These are phyloP conservation scores for Apiospora aurea DNA, from an alignment of 2,329 filamentous ascomycete species.

Conservation along the genomic window DNA sequence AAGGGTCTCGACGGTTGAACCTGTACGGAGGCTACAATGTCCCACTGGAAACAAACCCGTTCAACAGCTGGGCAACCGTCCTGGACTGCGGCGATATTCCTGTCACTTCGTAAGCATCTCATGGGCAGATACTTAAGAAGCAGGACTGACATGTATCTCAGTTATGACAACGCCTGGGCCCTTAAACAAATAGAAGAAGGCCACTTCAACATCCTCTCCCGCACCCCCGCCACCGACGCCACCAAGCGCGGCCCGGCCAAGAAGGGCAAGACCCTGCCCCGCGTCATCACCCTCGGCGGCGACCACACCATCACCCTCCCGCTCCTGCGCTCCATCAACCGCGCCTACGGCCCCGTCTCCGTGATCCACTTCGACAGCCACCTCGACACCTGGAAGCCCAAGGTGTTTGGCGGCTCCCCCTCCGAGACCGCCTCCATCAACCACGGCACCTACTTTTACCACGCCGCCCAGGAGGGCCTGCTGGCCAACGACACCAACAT, in stretches of 20 bases:
- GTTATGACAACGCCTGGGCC: constrained; percentile 83
- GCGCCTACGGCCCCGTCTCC: constrained; percentile 65
- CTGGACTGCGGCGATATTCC: constrained; percentile 86
- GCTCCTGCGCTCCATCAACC: constrained; percentile 65
- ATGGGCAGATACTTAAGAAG: accelerated
- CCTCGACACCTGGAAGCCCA: constrained; percentile 79
- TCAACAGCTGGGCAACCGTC: constrained; percentile 81
- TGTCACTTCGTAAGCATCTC: constrained; percentile 73
- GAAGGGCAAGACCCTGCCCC: constrained; percentile 77
- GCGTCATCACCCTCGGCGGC: constrained; percentile 78
- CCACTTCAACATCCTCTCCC: constrained; percentile 77
- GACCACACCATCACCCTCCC: constrained; percentile 70
- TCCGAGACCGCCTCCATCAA: constrained; percentile 80
- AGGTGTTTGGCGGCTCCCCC: constrained; percentile 85
- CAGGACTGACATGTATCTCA: constrained; percentile 41
- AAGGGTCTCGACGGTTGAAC: constrained; percentile 85
- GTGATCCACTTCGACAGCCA: constrained; percentile 71
- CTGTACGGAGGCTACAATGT: constrained; percentile 91
- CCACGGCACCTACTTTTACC: constrained; percentile 90
- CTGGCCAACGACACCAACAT: constrained; percentile 85
- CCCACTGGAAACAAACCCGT: constrained; percentile 79
- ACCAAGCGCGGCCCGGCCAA: constrained; percentile 69
- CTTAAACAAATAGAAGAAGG: constrained; percentile 87
- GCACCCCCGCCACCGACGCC: constrained; percentile 73
- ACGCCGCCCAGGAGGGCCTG: constrained; percentile 79